phyloP scores from a whole-genome alignment of 441 rosid species.

The Adansonia rubrostipa region DNA sequence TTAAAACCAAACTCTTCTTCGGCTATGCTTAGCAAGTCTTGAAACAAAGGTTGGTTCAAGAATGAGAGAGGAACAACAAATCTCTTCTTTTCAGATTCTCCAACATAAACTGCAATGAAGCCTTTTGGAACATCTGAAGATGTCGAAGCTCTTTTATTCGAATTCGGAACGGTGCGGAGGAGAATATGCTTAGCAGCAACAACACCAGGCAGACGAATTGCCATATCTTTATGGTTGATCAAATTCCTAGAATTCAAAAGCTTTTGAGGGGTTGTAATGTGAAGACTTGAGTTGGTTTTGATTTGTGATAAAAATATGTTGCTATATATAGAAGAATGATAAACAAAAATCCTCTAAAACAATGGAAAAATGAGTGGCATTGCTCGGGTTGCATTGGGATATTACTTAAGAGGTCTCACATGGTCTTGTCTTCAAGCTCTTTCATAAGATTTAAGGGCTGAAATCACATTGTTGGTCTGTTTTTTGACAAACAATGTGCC shows the following conservation, averaged over 20 bases:
- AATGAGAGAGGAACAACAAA: constrained; percentile 43
- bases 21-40: constrained; percentile 41
- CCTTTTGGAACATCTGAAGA: constrained; percentile 49
- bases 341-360: constrained; percentile 1
- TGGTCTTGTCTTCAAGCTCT: constrained; percentile 29
- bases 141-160: background rate
- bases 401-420: constrained; percentile 25
- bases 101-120: constrained; percentile 54
- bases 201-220: constrained; percentile 23
- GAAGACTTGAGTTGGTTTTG: background rate
- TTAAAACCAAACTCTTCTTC: constrained; percentile 52
- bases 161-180: background rate
- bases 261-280: background rate
- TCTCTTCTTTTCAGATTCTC: constrained; percentile 31
- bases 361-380: background rate
- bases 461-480: background rate
- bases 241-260: background rate
- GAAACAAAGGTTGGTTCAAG: constrained; percentile 45
- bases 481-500: constrained; percentile 17
- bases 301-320: background rate
- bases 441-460: background rate
- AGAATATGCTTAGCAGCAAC: constrained; percentile 29
- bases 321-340: background rate
- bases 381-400: background rate
- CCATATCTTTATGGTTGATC: constrained; percentile 14